Percentiles rank a stretch among this genome's conserved stretches.
Evolutionary conservation across 192 early-diverging fungal species (phyloP).

Genomic region (Backusella psychrophila): DNA sequence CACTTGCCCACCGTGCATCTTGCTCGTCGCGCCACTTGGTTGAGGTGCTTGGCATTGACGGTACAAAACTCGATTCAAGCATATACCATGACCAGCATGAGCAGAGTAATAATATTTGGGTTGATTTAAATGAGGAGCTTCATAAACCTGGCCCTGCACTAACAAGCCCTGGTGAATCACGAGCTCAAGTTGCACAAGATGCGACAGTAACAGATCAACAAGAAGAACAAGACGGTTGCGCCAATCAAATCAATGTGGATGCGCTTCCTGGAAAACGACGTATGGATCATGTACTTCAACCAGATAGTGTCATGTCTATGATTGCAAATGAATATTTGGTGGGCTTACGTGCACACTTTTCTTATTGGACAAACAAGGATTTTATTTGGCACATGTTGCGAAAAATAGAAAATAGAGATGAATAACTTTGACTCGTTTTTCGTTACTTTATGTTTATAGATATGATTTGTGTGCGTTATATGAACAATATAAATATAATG

Average conservation of each 20-base stretch:
- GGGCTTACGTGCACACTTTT: slow-evolving; percentile 53
- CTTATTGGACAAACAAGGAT: slow-evolving; percentile 56
- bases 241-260: slow-evolving; percentile 3
- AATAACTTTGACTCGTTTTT: background rate
- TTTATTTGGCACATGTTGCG: slow-evolving; percentile 39
- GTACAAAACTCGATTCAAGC: background rate
- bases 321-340: slow-evolving; percentile 54
- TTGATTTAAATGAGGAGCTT: slow-evolving; percentile 31
- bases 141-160: slow-evolving; percentile 29
- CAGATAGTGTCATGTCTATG: slow-evolving; percentile 49
- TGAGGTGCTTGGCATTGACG: slow-evolving; percentile 36
- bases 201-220: slow-evolving; percentile 14
- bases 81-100: slow-evolving; percentile 3
- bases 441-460: background rate
- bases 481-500: background rate
- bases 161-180: slow-evolving; percentile 15
- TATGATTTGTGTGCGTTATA: background rate
- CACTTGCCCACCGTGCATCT: background rate
- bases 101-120: slow-evolving; percentile 11
- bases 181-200: slow-evolving; percentile 15
- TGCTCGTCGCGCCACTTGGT: slow-evolving; percentile 22
- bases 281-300: slow-evolving; percentile 50
- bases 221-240: background rate
- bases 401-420: slow-evolving; percentile 26
- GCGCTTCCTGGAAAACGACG: slow-evolving; percentile 23